Conservation (phyloP, 208 protist species). For the Endotrypanum monterogeii region DNA sequence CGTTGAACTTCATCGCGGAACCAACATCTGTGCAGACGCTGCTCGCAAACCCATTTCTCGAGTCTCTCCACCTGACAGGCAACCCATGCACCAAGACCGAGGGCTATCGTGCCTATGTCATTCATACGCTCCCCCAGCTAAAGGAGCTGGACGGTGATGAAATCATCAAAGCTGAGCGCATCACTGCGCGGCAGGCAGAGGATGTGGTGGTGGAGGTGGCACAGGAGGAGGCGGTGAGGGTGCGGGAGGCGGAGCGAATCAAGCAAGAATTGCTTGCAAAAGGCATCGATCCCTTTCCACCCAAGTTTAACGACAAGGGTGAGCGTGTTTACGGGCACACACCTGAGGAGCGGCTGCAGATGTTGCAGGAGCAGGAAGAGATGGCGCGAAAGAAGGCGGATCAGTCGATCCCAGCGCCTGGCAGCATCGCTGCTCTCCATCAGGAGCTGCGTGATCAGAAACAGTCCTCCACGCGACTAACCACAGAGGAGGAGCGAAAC, state of each 20-base stretch:
- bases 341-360: constrained; percentile 87
- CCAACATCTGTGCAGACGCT: constrained; percentile 80
- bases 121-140: constrained; percentile 93
- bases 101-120: constrained; percentile 93
- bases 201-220: constrained; percentile 53
- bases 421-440: constrained; percentile 61
- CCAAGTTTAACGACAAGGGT: constrained; percentile 87
- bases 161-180: constrained; percentile 84
- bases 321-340: constrained; percentile 92
- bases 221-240: constrained; percentile 48
- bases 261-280: constrained; percentile 73
- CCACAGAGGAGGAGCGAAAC: constrained; percentile 83
- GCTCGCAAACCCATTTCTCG: constrained; percentile 81
- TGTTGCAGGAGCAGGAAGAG: constrained; percentile 84
- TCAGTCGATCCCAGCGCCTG: constrained; percentile 36
- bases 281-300: constrained; percentile 78
- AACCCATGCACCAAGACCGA: constrained; percentile 93
- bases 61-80: constrained; percentile 93
- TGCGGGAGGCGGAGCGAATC: constrained; percentile 64
- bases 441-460: constrained; percentile 60
- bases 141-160: constrained; percentile 88
- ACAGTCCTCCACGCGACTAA: constrained; percentile 51
- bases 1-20: constrained; percentile 96
- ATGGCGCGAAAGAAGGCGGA: constrained; percentile 42
- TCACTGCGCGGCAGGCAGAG: constrained; percentile 86